Evolutionary conservation across 345 rosid species (phyloP).

Genomic region (Tarenaya hassleriana): DNA sequence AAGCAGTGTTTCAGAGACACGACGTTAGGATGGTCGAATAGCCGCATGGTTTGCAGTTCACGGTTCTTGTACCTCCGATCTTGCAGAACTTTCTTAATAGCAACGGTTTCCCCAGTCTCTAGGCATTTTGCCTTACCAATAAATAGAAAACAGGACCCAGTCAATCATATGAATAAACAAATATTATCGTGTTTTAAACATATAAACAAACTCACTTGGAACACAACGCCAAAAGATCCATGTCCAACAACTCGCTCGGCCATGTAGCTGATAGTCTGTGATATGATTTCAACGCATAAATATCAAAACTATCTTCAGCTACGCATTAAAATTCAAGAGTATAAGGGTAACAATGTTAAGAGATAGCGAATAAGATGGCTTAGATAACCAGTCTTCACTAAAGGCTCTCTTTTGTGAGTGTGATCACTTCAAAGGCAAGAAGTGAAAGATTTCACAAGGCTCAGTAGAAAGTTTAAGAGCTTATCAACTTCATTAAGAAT

Average conservation of each 20-base stretch:
- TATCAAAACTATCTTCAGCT: neutral
- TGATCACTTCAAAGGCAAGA: too few species aligned
- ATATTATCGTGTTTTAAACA: too few species aligned
- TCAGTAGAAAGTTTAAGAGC: too few species aligned
- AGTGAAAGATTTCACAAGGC: too few species aligned
- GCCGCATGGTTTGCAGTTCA: constrained; percentile 96
- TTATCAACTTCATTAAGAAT: neutral
- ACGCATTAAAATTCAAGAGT: constrained; percentile 1
- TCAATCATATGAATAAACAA: neutral
- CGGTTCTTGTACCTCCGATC: constrained; percentile 97
- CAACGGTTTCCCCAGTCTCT: constrained; percentile 95
- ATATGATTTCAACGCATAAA: constrained; percentile 9
- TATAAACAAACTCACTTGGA: constrained; percentile 50
- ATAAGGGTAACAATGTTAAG: too few species aligned
- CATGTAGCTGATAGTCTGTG: constrained; percentile 97
- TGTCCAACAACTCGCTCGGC: constrained; percentile 98
- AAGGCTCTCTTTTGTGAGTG: too few species aligned
- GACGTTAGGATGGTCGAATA: constrained; percentile 91
- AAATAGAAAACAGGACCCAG: neutral
- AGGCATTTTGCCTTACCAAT: constrained; percentile 74
- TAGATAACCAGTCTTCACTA: too few species aligned
- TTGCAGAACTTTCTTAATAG: constrained; percentile 95
- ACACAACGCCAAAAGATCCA: constrained; percentile 98
- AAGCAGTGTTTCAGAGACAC: constrained; percentile 90
- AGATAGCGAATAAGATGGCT: too few species aligned